Conservation (phyloP, 192 early-diverging fungal genomes). For the Coemansia sp. region DNA sequence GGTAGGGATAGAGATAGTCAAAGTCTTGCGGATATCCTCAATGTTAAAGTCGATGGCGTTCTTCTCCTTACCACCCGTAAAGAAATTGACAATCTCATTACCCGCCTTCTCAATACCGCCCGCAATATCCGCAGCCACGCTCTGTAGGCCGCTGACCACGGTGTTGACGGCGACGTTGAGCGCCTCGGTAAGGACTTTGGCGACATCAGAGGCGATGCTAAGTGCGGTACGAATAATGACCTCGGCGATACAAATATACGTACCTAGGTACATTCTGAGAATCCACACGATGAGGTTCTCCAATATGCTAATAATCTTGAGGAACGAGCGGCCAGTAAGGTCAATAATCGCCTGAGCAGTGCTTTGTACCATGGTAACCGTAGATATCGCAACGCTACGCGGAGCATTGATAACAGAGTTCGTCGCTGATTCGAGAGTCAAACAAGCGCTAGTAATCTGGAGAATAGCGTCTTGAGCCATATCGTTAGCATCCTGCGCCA, state of each 20-base stretch:
- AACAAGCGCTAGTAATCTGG: conserved; percentile 13
- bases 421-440: conserved; percentile 17
- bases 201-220: conserved; percentile 15
- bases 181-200: conserved; percentile 29
- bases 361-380: conserved; percentile 16
- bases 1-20: conserved; percentile 29
- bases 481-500: conserved; percentile 11
- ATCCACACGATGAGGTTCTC: conserved; percentile 32
- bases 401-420: conserved; percentile 32
- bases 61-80: conserved; percentile 17
- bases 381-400: conserved; percentile 17
- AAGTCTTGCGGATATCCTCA: conserved; percentile 28
- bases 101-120: conserved; percentile 11
- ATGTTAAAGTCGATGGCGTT: conserved; percentile 18
- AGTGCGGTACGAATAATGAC: conserved; percentile 43
- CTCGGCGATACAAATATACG: conserved; percentile 44
- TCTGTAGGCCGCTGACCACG: conserved; percentile 26
- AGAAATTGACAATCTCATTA: conserved; percentile 21
- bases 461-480: conserved; percentile 10
- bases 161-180: conserved; percentile 30
- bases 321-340: conserved; percentile 14
- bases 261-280: conserved; percentile 43
- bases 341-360: conserved; percentile 17
- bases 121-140: conserved; percentile 18
- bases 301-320: conserved; percentile 23